Base-by-base conservation (phyloP, 2,329 filamentous ascomycete species). In the Aspergillus puulaauensis region DNA sequence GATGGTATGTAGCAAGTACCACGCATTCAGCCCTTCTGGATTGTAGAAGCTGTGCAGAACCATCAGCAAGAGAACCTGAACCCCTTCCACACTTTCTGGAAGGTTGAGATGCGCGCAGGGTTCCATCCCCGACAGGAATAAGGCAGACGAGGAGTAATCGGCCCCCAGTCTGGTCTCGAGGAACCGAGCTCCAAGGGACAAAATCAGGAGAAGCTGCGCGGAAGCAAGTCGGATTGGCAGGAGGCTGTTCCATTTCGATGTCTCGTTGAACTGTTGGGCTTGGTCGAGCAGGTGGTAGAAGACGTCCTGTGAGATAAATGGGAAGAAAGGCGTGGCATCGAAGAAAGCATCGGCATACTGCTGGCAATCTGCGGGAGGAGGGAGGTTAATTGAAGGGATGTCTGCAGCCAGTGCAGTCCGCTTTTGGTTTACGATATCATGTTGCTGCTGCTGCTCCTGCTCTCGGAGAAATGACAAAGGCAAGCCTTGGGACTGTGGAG, bases 1-100 rank as follows among this genome's bases (percentile, higher is more conserved):
- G 27, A 56, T 56, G 12, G 53, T 56, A 21, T 56, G 53, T 6
- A 56, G 21, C 5, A 56, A 39, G 15, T 56, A 56, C 53, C 53
- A 56, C 2, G 53, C 53, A 33, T 51, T 56, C 9, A 56, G 46
- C 3, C 53, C 53, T 17, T 56, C 53, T 6, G 53, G 53, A 21
- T 33, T 50, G n/a, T 50, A 51, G 17, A 56, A 56, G 17, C 46
- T 56, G 35, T 56, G 53, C 15, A 50, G 46, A 6, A 56, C 53
- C 53, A 56, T 24, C 3, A 56, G 35, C 17, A 56, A 15, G 3
- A 56, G 37, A 14, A 50, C 33, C 37, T 56, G 46, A 3, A 56
- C 53, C 7, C 53, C 53, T 12, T 56, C 53, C 9, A 50, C 23
- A 21, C 53, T 56, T 17, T 50, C 53, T 14, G 48, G 53, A 21